Evolutionary conservation across 1,284 basidiomycete genomes (phyloP), one percentile per base, ranked within the genome.

Genomic region (Taiwanofungus camphoratus): DNA sequence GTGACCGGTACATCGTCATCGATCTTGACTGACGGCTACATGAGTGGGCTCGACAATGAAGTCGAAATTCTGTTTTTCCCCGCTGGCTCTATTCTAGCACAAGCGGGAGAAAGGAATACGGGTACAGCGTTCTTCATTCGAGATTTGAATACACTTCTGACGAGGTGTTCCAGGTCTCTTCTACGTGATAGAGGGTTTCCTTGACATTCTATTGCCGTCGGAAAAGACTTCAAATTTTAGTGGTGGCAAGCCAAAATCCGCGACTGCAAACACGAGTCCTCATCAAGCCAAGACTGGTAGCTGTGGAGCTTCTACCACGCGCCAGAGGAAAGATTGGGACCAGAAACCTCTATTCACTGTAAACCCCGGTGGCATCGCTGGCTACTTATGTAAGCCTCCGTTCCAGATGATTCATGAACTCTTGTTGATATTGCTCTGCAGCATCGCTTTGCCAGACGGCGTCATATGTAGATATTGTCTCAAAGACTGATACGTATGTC

Each of bases 401-500:
- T 8, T 5, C 20, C 29, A n/a, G n/a, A n/a, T n/a, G 5, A n/a
- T 29, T 16, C 15, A 22, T 18, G n/a, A 13, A 24, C 27, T 22
- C 24, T 26, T 35, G 52, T 20, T 42, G 15, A 30, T 45, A 42
- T 42, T 49, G 37, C 9, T 7, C 16, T 20, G 39, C 45, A 89
- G 90, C 93, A 12, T 94, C 93, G 1, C 73, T 99, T 4, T 91
- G 91, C 49, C 87, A 86, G 46, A 91, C 89, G 27, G 84, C 93
- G 13, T 95, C 92, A 5, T 99, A 97, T 61, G 93, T 98, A 34
- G 92, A 95, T 62, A 96, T 99, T 55, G 85, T 78, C 34, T 93
- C 96, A 5, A 98, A 97, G 70, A 98, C 93, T 0, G 95, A 99
- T 62, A 88, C 86, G 8, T 99, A 95, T 56, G 95, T 99, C 45